A percentile compares a stretch with the other conserved stretches of the same genome.
phyloP scores from a whole-genome alignment of 139 green algal genomes.

The Ulvella scutata region DNA sequence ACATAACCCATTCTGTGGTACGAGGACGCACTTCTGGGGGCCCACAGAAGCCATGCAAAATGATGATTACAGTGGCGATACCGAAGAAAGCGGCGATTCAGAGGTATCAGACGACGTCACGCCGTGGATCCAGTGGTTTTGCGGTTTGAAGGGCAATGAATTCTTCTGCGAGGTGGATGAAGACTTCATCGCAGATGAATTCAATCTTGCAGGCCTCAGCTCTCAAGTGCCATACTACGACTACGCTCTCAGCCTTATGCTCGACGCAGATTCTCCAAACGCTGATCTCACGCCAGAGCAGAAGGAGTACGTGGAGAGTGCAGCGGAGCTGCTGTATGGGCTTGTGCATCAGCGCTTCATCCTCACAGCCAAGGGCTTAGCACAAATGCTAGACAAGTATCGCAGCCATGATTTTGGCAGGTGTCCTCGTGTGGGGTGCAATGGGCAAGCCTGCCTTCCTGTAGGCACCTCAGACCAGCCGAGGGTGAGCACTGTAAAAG shows the following conservation, averaged over 20 bases:
- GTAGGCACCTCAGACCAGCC: constrained; percentile 78
- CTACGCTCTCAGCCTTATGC: constrained; percentile 89
- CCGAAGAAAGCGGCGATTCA: constrained; percentile 28
- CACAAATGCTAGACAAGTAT: constrained; percentile 82
- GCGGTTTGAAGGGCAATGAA: constrained; percentile 24
- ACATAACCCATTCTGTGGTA: no score
- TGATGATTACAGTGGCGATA: no score
- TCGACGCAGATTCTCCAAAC: constrained; percentile 76
- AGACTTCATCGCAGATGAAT: constrained; percentile 97
- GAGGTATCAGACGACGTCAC: constrained; percentile 24
- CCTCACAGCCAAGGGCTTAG: constrained; percentile 60
- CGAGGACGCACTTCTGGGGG: no score
- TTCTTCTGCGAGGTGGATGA: constrained; percentile 66
- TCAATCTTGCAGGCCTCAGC: constrained; percentile 87
- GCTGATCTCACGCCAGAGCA: constrained; percentile 66
- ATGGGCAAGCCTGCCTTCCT: constrained; percentile 79
- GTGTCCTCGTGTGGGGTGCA: constrained; percentile 78
- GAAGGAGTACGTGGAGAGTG: constrained; percentile 82
- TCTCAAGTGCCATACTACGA: constrained; percentile 93
- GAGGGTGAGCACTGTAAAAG: constrained; percentile 70
- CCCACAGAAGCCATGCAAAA: no score
- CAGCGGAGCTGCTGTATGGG: constrained; percentile 92
- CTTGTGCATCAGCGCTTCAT: constrained; percentile 89
- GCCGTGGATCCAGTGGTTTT: constrained; percentile 91
- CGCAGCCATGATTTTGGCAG: constrained; percentile 81